Base-by-base conservation (phyloP, 306 rosid species). In the Alnus rubra region DNA sequence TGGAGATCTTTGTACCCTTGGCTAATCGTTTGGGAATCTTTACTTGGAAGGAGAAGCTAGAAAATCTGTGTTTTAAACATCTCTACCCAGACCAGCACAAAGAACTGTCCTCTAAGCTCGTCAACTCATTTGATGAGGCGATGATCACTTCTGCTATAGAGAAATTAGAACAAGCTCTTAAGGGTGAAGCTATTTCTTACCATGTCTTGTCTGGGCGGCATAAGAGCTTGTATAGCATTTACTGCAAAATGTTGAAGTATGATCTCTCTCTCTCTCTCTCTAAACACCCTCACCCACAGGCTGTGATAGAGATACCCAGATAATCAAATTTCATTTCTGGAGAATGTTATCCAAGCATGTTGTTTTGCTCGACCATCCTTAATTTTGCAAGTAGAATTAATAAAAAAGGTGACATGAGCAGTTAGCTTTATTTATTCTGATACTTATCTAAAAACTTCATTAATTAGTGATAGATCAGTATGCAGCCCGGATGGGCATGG, bases 1-100 rank as follows among this genome's bases (percentile, higher is more conserved):
- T 93, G 90, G 99, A 96, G 94, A 96, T 96, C 79, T 96, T 93
- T n/a, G 90, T 90, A 23, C 99, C 99, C 52, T 71, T 96, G 88
- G 97, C 99, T 48, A 93, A 93, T 80, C 94, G 99, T 47, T 83
- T 96, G 9, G 99, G 99, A 83, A 93, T 96, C 81, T 89, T 89
- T 78, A 91, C 74, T 75, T 96, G 99, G 99, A 96, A 96, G 88
- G 98, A 89, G 74, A 92, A 88, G 69, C 85, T 96, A 56, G 99
- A 93, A 79, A 96, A 87, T 84, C 70, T 91, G 73, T 96, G 98
- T 84, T 93, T 93, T 74, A 96, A 91, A 90, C 90, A 96, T 88
- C 92, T 96, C 71, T 73, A 91, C 84, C 89, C 96, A 2, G 88
- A 86, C 50, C 91, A 90, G 83, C 88, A 96, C 60, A 55, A 70